phyloP scores from a whole-genome alignment of 2,329 filamentous ascomycete species.

The Fusarium robinianum region DNA sequence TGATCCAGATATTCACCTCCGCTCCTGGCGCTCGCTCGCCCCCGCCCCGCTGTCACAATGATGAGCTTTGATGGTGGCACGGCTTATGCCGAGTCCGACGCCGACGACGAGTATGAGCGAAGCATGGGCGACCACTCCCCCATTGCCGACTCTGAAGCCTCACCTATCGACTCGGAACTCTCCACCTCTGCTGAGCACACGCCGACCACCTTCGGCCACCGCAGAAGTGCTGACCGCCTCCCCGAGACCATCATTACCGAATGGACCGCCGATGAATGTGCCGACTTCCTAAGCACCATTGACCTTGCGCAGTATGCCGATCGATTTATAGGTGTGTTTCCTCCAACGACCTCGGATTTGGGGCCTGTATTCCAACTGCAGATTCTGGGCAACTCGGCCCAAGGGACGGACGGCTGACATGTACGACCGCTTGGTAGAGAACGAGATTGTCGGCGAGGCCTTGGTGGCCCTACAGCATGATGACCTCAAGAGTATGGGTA shows the following conservation, averaged over 20 bases:
- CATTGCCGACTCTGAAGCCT: constrained; percentile 69
- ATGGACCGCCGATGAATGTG: constrained; percentile 86
- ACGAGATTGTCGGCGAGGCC: constrained; percentile 91
- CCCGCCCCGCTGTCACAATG: constrained; percentile 34
- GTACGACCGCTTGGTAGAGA: constrained; percentile 61
- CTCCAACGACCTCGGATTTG: constrained; percentile 12
- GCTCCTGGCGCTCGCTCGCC: constrained; percentile 20
- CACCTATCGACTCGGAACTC: constrained; percentile 73
- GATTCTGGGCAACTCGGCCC: neutral
- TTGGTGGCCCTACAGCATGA: constrained; percentile 87
- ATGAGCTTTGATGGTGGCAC: constrained; percentile 69
- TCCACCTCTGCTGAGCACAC: constrained; percentile 74
- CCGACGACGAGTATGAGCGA: constrained; percentile 82
- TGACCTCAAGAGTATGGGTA: constrained; percentile 93
- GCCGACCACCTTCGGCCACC: constrained; percentile 76
- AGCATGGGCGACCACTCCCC: constrained; percentile 70
- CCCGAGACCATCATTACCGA: constrained; percentile 77
- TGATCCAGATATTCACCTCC: constrained; percentile 8
- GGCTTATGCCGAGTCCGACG: constrained; percentile 78
- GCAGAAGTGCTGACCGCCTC: constrained; percentile 65
- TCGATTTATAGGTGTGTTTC: constrained; percentile 74
- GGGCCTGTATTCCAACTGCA: neutral
- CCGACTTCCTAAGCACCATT: constrained; percentile 81
- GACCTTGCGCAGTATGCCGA: constrained; percentile 83
- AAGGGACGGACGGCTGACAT: constrained; percentile 21